These are phyloP conservation scores for Suillus americanus DNA, from an alignment of 768 basidiomycete species.

Conservation along the genomic window DNA sequence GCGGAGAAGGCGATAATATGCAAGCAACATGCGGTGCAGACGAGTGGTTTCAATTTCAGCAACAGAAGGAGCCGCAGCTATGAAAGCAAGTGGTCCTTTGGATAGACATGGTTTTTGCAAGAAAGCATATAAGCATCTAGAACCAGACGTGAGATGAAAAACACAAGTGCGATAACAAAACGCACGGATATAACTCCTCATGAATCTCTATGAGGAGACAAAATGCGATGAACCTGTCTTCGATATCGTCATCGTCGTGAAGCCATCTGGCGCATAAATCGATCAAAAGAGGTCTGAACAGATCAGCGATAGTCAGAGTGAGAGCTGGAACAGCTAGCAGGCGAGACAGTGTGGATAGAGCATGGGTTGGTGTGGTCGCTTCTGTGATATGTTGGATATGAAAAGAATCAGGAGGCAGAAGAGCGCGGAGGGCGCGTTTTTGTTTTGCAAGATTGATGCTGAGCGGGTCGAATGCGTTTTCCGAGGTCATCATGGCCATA, in stretches of 20 bases:
- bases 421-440: slow-evolving; percentile 44
- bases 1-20: slow-evolving; percentile 78
- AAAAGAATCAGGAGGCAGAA: slow-evolving; percentile 43
- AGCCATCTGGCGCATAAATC: slow-evolving; percentile 87
- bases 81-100: slow-evolving; percentile 55
- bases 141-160: slow-evolving; percentile 3
- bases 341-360: slow-evolving; percentile 58
- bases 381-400: slow-evolving; percentile 38
- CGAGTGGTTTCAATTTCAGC: slow-evolving; percentile 38
- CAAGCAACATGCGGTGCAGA: slow-evolving; percentile 71
- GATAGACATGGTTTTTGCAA: slow-evolving; percentile 42
- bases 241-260: slow-evolving; percentile 45
- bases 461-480: slow-evolving; percentile 51
- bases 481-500: neutral
- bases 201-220: slow-evolving; percentile 65
- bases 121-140: slow-evolving; percentile 58
- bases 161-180: slow-evolving; percentile 14
- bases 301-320: slow-evolving; percentile 58
- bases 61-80: slow-evolving; percentile 32
- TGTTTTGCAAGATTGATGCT: slow-evolving; percentile 58
- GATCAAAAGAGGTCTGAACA: slow-evolving; percentile 75
- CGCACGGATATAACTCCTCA: slow-evolving; percentile 72
- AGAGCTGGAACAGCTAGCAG: slow-evolving; percentile 61
- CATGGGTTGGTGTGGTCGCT: slow-evolving; percentile 37
- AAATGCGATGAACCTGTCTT: slow-evolving; percentile 58